These are phyloP conservation scores for Diospyros lotus DNA, from an alignment of 148 eudicot species.

Conservation along the genomic window DNA sequence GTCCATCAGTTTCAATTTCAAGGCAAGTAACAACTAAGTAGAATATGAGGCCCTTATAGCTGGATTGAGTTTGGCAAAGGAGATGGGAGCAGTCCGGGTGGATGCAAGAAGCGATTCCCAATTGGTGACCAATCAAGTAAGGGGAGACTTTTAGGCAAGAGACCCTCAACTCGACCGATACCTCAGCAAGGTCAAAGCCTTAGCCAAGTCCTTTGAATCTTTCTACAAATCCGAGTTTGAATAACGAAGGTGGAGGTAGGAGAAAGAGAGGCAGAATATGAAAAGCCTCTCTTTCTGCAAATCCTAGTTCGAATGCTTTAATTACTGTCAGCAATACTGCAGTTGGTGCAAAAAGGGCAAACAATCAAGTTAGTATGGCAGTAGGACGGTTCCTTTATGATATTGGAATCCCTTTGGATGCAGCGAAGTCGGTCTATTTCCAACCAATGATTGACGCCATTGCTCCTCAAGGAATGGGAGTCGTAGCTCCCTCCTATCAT, in stretches of 20 bases:
- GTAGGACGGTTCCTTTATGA: constrained; percentile 78
- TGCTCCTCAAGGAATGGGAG: constrained; percentile 60
- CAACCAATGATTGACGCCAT: constrained; percentile 91
- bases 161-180: no score
- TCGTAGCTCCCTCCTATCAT: constrained; percentile 61
- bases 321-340: constrained; percentile 12
- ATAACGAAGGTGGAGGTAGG: constrained; percentile 32
- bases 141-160: no score
- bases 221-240: no score
- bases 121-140: no score
- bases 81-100: no score
- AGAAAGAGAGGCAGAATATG: constrained; percentile 65
- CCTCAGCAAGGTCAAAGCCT: no score
- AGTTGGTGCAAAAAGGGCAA: constrained; percentile 30
- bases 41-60: no score
- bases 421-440: constrained; percentile 77
- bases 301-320: constrained; percentile 14
- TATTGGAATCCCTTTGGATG: constrained; percentile 68
- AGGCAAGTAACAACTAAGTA: no score
- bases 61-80: no score
- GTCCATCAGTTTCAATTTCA: no score
- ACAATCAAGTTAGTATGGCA: constrained; percentile 54
- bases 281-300: constrained; percentile 26
- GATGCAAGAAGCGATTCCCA: no score
- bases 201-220: no score